Evolutionary conservation across 108 stramenopile genomes (phyloP), one percentile per base, ranked within the genome.

Genomic region (Poteriospumella lacustris): DNA sequence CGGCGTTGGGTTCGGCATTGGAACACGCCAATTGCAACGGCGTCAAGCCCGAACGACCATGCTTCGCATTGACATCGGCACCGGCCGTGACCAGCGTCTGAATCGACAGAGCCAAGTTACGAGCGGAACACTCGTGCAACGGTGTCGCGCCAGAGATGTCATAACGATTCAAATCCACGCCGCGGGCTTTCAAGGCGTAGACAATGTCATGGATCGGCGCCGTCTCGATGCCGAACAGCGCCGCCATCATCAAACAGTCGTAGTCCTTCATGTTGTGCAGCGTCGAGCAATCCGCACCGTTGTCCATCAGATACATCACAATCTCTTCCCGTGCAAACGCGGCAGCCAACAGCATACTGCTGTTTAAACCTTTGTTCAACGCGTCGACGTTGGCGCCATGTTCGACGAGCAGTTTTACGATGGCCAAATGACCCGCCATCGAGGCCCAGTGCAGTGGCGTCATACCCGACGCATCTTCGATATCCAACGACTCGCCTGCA

Each of bases 41-140:
- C 3, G 70, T 73, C 42, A 73, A 52, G 26, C 70, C 70, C 5
- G 70, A 29, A 33, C 70, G 43, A 73, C 70, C 70, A 73, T 73
- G 70, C 31, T 73, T 73, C 12, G 41, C 31, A 73, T 73, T 73
- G 40, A 73, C 70, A 73, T 73, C 44, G 28, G 70, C 70, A 9
- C 70, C 70, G 3, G 33, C 70, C 38, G 28, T 42, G 26, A 73
- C 70, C 15, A 73, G 33, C 12, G 36, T 26, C 42, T 56, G 70
- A 26, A 73, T 56, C 5, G 70, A 33, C 5, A 5, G 12, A 31
- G 70, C 26, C 9, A 42, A 5, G 42, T 42, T 73, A 5, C 70
- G 70, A 42, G 70, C 70, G 36, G 70, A 9, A 38, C 70, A 73
- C 24, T 73, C 12, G 42, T 73, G 70, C 5, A 73, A 24, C 28